phyloP scores from a whole-genome alignment of 164 flowering plant species.

The Protea cynaroides region DNA sequence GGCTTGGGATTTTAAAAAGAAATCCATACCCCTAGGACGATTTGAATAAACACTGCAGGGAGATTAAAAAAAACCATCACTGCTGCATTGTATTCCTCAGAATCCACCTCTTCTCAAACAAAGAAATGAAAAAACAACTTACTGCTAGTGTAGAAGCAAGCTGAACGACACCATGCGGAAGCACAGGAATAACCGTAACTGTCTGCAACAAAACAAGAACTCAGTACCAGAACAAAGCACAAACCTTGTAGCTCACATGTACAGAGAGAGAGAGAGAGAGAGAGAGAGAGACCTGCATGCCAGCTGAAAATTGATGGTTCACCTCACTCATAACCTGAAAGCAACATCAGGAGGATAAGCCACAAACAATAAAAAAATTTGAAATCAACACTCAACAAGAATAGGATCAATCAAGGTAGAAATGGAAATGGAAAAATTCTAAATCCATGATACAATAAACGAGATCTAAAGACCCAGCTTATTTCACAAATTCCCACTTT shows the following conservation, averaged over 20 bases:
- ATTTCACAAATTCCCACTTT: neutral
- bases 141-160: conserved; percentile 64
- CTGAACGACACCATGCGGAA: conserved; percentile 86
- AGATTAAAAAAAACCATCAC: neutral
- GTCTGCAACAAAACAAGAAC: conserved; percentile 49
- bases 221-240: neutral
- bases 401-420: neutral
- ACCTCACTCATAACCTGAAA: conserved; percentile 43
- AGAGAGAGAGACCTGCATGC: conserved; percentile 59
- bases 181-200: conserved; percentile 73
- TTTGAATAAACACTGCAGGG: neutral
- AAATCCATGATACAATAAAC: neutral
- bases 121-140: conserved; percentile 19
- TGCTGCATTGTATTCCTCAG: neutral
- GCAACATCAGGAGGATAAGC: conserved; percentile 8
- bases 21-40: neutral
- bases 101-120: too few species aligned
- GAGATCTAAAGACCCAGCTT: neutral
- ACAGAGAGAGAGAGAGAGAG: too few species aligned
- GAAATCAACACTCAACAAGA: neutral
- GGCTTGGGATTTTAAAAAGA: too few species aligned
- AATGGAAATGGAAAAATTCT: neutral
- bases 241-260: neutral
- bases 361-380: too few species aligned
- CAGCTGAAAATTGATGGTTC: conserved; percentile 64